Conservation (phyloP, 371 early-diverging fungal genomes). For the Apophysomyces elegans region DNA sequence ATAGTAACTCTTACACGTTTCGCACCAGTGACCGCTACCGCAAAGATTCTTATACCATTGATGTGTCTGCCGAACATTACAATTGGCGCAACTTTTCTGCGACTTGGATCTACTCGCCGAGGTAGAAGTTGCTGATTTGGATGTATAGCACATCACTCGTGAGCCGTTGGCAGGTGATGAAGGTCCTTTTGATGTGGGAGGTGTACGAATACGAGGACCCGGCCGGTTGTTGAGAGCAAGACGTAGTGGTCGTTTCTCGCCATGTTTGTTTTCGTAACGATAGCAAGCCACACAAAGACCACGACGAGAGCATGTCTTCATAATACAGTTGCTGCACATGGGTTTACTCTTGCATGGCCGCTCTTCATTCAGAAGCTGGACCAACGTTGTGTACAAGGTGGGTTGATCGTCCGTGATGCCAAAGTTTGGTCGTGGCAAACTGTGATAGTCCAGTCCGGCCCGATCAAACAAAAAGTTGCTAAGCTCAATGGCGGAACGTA, state of each 20-base stretch:
- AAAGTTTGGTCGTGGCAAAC: slow-evolving; percentile 36
- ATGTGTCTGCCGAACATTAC: slow-evolving; percentile 48
- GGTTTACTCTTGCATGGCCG: slow-evolving; percentile 46
- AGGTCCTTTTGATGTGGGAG: not conserved
- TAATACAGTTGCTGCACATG: slow-evolving; percentile 47
- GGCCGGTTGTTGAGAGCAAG: slow-evolving; percentile 46
- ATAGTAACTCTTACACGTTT: slow-evolving; percentile 54
- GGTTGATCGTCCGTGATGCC: slow-evolving; percentile 24
- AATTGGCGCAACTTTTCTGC: slow-evolving; percentile 45
- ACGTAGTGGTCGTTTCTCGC: slow-evolving; percentile 40
- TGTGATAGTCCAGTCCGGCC: slow-evolving; percentile 35
- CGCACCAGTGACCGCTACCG: slow-evolving; percentile 54
- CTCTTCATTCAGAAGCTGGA: slow-evolving; percentile 37
- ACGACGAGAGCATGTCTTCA: slow-evolving; percentile 49
- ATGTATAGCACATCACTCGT: not conserved
- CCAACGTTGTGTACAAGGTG: slow-evolving; percentile 28
- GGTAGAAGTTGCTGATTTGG: slow-evolving; percentile 4
- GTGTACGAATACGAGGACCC: slow-evolving; percentile 22
- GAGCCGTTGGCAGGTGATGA: not conserved
- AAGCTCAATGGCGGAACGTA: slow-evolving; percentile 32
- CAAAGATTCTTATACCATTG: slow-evolving; percentile 56
- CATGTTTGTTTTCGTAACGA: slow-evolving; percentile 50
- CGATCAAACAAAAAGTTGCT: slow-evolving; percentile 43
- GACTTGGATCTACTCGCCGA: not conserved
- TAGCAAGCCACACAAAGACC: slow-evolving; percentile 53